Base-by-base conservation (phyloP, 352 stramenopile species). In the Globisporangium canariense region DNA sequence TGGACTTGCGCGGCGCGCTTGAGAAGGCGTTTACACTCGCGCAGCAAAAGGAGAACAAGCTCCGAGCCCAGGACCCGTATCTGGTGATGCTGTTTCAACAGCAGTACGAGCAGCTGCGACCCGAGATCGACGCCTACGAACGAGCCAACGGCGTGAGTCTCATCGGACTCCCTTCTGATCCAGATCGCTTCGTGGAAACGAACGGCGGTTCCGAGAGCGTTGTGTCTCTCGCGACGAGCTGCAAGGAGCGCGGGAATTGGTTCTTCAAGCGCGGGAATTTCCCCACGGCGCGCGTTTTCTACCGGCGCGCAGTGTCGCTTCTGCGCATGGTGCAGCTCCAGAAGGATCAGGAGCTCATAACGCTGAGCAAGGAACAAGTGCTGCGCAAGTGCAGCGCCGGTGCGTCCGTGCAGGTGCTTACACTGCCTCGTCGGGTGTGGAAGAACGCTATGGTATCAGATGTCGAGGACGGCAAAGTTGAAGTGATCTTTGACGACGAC, bases 201-300 rank as follows among this genome's bases (percentile, higher is more conserved):
- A 45, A 40, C 34, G 34, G 7, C 30, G 18, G 40, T 4, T 57
- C 36, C 0, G 64, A 72, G 11, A 18, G 59, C 1, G 68, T 60
- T 32, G 50, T 90, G 9, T 54, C 70, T 14, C 38, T 65, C 9
- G 70, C 60, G 2, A n/a, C 64, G 0, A 64, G 69, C 1, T 82
- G 75, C 60, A 93, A 93, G 61, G 60, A 62, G 13, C 69, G 65
- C 13, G 81, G 84, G 13, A 93, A 93, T 47, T 34, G 36, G 16
- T 91, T 85, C 54, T 93, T 89, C 59, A 73, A 74, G 13, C 75
- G 76, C 3, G 84, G 80, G 0, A 89, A 93, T 40, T 84, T 81
- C 50, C 61, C 73, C 1, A 81, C 79, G 4, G 75, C 84, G 25
- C 76, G 79, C 32, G 51, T 68, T 2, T 91, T 91, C 69, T 93